A percentile compares a stretch with the other conserved stretches of the same genome.
Conservation (phyloP, 805 yeast genomes). For the Peterozyma toletana region DNA sequence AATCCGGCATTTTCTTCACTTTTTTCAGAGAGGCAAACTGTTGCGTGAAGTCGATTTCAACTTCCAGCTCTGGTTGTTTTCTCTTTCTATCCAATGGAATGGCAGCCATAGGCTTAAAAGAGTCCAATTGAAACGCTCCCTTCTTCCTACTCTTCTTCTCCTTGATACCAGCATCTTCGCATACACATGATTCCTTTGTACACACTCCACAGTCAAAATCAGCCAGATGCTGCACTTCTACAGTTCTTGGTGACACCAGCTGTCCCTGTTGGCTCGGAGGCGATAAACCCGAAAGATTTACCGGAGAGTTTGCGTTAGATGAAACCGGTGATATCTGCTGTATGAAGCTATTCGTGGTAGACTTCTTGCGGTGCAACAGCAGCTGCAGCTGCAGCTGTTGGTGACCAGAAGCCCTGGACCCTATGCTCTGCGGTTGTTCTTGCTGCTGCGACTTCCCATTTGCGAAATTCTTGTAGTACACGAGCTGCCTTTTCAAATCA, state of each 20-base stretch:
- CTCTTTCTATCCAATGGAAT: slow-evolving; percentile 46
- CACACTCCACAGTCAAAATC: slow-evolving; percentile 53
- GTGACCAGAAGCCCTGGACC: background rate
- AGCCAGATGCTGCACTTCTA: no score
- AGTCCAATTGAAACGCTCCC: slow-evolving; percentile 6
- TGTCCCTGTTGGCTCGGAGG: slow-evolving; percentile 6
- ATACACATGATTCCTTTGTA: slow-evolving; percentile 58
- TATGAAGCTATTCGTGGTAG: slow-evolving; percentile 1
- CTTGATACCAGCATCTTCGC: slow-evolving; percentile 46
- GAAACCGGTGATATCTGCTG: slow-evolving; percentile 42
- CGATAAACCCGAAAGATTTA: background rate
- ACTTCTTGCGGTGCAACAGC: slow-evolving; percentile 7
- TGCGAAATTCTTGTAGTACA: background rate
- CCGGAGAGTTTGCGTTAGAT: slow-evolving; percentile 36
- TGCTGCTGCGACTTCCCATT: no score
- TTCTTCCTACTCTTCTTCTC: slow-evolving; percentile 9
- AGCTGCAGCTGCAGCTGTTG: slow-evolving; percentile 3
- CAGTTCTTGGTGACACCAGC: slow-evolving; percentile 13
- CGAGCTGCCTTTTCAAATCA: slow-evolving; percentile 22
- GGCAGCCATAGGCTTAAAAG: slow-evolving; percentile 56
- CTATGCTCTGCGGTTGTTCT: slow-evolving; percentile 11
- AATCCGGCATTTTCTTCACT: slow-evolving; percentile 27
- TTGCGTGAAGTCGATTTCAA: slow-evolving; percentile 55
- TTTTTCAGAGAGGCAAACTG: slow-evolving; percentile 21
- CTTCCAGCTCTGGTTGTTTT: slow-evolving; percentile 11